Conservation (phyloP, 148 eudicot species). For the Rheum nobile region DNA sequence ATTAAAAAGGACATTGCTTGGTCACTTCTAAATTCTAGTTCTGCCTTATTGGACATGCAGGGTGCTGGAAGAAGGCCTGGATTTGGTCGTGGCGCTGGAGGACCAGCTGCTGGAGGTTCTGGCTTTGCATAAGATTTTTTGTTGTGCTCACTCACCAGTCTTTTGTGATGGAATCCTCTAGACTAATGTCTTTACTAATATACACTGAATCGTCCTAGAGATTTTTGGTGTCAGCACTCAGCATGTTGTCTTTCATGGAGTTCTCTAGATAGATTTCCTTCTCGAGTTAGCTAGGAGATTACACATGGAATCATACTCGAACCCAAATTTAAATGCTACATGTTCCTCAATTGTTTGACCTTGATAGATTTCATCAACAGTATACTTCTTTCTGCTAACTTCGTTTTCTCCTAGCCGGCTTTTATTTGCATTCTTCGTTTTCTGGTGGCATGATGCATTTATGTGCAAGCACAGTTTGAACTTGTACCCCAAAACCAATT, state of each 20-base stretch:
- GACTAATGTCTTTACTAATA: background rate
- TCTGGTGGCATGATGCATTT: too few species aligned
- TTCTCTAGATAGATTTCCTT: background rate
- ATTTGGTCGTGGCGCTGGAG: conserved; percentile 12
- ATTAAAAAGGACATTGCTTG: background rate
- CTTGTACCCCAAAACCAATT: too few species aligned
- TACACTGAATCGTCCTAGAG: too few species aligned
- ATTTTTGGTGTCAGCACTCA: background rate
- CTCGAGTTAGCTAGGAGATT: background rate
- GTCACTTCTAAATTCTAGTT: background rate
- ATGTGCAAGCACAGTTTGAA: too few species aligned
- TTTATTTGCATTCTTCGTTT: background rate
- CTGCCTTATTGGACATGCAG: background rate
- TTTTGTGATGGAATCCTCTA: background rate
- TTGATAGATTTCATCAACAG: background rate
- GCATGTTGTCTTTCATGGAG: too few species aligned
- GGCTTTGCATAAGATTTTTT: conserved; percentile 2
- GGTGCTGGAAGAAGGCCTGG: conserved; percentile 13
- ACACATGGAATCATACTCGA: background rate
- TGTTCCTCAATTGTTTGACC: background rate
- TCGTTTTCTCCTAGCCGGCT: background rate
- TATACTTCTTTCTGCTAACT: background rate
- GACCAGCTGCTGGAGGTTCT: conserved; percentile 6
- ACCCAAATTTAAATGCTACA: background rate
- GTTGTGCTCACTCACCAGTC: background rate